Conservation (phyloP, 2,329 filamentous ascomycete species). For the Nemania sp. region DNA sequence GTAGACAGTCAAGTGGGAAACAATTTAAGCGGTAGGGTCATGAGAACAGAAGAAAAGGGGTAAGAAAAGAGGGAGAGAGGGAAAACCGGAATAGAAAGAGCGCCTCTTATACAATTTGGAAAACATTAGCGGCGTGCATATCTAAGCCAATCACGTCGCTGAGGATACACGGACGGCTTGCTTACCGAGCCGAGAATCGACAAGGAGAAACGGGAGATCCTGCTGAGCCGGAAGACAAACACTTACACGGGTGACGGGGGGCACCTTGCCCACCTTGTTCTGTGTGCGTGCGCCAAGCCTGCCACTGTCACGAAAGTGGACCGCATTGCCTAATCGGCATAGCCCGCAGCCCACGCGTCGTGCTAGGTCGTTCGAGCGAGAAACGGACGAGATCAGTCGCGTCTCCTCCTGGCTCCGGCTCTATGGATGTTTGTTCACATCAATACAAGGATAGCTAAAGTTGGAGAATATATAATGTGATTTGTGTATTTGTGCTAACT, state of each 20-base stretch:
- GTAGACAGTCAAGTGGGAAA: background rate
- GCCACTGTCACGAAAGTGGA: slow-evolving; percentile 16
- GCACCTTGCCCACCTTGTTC: slow-evolving; percentile 12
- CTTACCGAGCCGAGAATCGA: slow-evolving; percentile 1
- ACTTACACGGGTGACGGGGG: slow-evolving; percentile 16
- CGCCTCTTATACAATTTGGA: slow-evolving; percentile 7
- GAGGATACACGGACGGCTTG: background rate
- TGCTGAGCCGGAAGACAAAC: background rate
- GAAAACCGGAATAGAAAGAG: background rate
- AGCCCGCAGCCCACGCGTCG: background rate
- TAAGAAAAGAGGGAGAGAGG: background rate
- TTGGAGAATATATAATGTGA: background rate
- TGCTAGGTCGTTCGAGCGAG: too few relatives aligned
- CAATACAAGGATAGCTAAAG: background rate
- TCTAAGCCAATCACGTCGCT: slow-evolving; percentile 11
- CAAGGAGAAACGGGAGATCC: slow-evolving; percentile 1
- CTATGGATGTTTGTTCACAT: too few relatives aligned
- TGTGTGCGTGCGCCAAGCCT: background rate
- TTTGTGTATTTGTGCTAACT: too few relatives aligned
- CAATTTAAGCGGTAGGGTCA: background rate
- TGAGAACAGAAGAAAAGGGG: slow-evolving; percentile 7
- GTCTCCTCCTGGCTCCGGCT: too few relatives aligned
- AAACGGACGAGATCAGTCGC: too few relatives aligned
- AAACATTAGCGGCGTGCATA: background rate
- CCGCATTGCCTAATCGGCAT: slow-evolving; percentile 2